These are phyloP conservation scores for Paradendryphiella salina DNA, from an alignment of 2,329 filamentous ascomycete genomes.

Conservation along the genomic window DNA sequence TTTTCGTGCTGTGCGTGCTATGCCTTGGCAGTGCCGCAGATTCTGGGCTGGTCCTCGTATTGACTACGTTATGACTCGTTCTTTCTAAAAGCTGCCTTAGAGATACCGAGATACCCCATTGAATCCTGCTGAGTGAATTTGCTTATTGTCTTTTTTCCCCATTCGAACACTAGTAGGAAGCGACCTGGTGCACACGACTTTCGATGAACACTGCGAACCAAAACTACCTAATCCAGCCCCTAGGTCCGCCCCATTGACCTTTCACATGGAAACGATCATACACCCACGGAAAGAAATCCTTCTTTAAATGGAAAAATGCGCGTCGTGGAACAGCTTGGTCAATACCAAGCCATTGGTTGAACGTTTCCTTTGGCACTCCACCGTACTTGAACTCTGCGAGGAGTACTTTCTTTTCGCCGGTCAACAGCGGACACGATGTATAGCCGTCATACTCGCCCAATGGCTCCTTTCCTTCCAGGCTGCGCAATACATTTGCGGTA, in stretches of 20 bases:
- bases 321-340: slow-evolving; percentile 61
- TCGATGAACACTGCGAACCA: no score
- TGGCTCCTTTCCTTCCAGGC: slow-evolving; percentile 32
- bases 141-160: no score
- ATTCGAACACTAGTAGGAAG: no score
- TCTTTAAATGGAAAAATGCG: slow-evolving; percentile 65
- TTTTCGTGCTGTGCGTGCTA: no score
- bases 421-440: slow-evolving; percentile 46
- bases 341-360: slow-evolving; percentile 57
- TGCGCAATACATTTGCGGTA: slow-evolving; percentile 38
- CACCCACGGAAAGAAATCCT: slow-evolving; percentile 69
- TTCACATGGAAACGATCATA: slow-evolving; percentile 64
- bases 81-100: no score
- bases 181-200: no score
- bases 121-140: no score
- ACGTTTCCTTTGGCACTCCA: slow-evolving; percentile 65
- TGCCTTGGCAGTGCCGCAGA: no score
- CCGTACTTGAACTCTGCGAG: slow-evolving; percentile 69
- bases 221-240: slow-evolving; percentile 50
- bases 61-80: no score
- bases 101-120: no score
- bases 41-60: no score
- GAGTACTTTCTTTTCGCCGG: slow-evolving; percentile 63
- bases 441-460: slow-evolving; percentile 43
- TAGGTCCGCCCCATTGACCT: slow-evolving; percentile 64